Base-by-base conservation (phyloP, 163 green algal genomes). In the Scenedesmus sp. region DNA sequence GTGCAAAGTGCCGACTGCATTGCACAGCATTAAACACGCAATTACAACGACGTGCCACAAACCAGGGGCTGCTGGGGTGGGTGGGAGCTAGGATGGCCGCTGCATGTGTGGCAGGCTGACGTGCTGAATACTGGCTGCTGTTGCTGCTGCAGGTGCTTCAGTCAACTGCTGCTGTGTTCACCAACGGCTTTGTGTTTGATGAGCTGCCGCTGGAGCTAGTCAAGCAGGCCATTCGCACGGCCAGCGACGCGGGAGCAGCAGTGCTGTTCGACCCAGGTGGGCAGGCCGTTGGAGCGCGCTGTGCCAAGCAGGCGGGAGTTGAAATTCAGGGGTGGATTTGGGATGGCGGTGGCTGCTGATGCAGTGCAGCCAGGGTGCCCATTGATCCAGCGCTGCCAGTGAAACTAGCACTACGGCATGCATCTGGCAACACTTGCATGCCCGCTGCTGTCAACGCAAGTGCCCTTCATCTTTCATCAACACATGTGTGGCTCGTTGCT, bases 181-280 rank as follows among this genome's bases (percentile, higher is more conserved):
- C 91, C 70, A 95, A 95, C 74, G 94, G 94, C 76, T 95, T 95
- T 92, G 91, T 95, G 0, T 99, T 97, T 93, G 98, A 99, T 93
- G 98, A 99, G 95, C 94, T 99, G 82, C 95, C 96, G 1, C 86
- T 95, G 12, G 83, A 92, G n/a, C 92, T 97, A 70, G 96, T 99
- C 59, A 79, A 97, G 84, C 86, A 66, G 57, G 95, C 95, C 0
- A 95, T 95, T 34, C 23, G 84, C 13, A 76, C 93, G 15, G 96
- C 97, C 1, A 96, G 95, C 4, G 8, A 16, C 0, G 90, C 95
- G 26, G 97, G 97, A 18, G 94, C 95, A 3, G 93, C 95, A 0
- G 94, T 99, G 1, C 98, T 99, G 74, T 99, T 99, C 86, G 98
- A 99, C 88, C 97, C 98, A 83, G 98, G 98, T 95, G 26, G 3